Conservation (phyloP, 805 yeast genomes). For the Starmerella stigmatis region DNA sequence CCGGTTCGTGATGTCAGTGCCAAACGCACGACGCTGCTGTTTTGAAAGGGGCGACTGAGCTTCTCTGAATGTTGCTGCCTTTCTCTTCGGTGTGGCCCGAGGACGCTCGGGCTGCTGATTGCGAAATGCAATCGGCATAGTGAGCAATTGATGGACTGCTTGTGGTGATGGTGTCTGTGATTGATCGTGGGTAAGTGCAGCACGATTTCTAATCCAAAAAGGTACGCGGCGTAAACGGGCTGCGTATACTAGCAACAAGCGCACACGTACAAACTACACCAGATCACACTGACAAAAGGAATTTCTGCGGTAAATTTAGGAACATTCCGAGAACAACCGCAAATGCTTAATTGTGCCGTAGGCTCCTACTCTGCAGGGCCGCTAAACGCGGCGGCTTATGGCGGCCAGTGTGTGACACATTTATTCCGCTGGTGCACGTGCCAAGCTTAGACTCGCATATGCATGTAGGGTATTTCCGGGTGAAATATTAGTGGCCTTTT, state of each 20-base stretch:
- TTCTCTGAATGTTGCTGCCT: background rate
- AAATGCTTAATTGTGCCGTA: too few relatives aligned
- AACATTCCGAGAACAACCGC: too few relatives aligned
- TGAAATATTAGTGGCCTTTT: too few relatives aligned
- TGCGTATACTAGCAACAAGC: background rate
- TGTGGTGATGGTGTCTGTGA: too few relatives aligned
- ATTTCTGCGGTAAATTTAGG: too few relatives aligned
- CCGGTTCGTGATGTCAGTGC: slow-evolving; percentile 9
- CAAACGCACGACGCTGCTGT: slow-evolving; percentile 4
- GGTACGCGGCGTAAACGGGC: background rate
- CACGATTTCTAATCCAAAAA: background rate
- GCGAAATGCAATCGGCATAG: background rate
- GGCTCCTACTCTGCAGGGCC: too few relatives aligned
- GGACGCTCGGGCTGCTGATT: background rate
- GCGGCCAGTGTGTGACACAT: slow-evolving; percentile 1
- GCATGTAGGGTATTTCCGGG: slow-evolving; percentile 1
- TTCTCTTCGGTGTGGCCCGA: background rate
- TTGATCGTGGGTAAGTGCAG: background rate
- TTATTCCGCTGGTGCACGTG: background rate
- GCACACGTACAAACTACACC: too few relatives aligned
- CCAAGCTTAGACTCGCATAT: background rate
- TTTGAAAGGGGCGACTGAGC: slow-evolving; percentile 2
- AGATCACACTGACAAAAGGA: too few relatives aligned
- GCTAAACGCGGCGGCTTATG: too few relatives aligned
- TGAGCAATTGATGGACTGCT: too few relatives aligned